Conservation (phyloP, 73 alveolate species). For the Paraurostyla sp. region DNA sequence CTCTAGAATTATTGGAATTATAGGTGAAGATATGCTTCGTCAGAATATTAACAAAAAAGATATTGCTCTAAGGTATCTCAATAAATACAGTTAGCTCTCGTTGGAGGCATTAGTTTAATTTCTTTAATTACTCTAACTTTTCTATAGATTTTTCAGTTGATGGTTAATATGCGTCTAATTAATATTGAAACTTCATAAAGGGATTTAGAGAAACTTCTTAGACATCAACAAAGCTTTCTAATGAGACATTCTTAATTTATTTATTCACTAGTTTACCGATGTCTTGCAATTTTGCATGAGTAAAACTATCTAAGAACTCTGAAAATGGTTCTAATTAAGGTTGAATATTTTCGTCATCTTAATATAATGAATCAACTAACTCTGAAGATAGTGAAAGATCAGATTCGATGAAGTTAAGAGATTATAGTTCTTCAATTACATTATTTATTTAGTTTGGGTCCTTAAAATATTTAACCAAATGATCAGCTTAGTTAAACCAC, state of each 20-base stretch:
- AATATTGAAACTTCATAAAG: neutral
- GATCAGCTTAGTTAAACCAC: slow-evolving; percentile 59
- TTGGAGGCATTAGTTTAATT: neutral
- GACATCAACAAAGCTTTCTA: slow-evolving; percentile 16
- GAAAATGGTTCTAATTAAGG: neutral
- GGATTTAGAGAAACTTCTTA: neutral
- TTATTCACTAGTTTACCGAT: neutral
- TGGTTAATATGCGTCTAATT: neutral
- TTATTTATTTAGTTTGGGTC: neutral
- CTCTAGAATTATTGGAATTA: too few species aligned
- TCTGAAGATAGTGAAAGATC: neutral
- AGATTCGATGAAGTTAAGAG: neutral
- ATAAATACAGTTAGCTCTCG: too few species aligned
- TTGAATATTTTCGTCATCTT: neutral
- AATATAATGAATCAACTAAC: neutral
- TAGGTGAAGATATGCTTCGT: too few species aligned
- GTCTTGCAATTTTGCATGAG: neutral
- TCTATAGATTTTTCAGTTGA: neutral
- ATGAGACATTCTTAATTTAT: neutral
- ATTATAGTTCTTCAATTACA: neutral
- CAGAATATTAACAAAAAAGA: too few species aligned
- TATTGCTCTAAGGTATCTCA: too few species aligned
- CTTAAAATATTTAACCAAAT: slow-evolving; percentile 23
- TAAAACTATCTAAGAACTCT: neutral
- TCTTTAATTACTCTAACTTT: neutral